These are phyloP conservation scores for Solanum microdontum DNA, from an alignment of 257 asterid species.

Conservation along the genomic window DNA sequence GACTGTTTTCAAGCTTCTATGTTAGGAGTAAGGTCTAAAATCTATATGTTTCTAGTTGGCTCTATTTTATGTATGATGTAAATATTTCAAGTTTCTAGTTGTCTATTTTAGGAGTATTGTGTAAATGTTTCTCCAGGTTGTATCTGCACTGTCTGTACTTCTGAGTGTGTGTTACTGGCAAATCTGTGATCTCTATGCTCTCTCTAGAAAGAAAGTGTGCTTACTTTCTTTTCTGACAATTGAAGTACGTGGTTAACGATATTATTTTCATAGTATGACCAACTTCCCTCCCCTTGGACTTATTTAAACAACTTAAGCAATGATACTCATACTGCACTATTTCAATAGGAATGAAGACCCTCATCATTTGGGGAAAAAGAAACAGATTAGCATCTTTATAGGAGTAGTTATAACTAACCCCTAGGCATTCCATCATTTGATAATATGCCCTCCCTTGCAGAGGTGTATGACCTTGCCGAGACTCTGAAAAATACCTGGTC, in stretches of 20 bases:
- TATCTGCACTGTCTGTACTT: not conserved
- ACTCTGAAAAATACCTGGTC: slow-evolving; percentile 92
- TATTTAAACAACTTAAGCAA: not conserved
- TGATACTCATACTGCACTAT: not conserved
- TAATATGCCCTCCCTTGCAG: slow-evolving; percentile 88
- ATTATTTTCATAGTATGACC: not conserved
- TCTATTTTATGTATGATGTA: not conserved
- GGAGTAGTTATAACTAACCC: slow-evolving; percentile 43
- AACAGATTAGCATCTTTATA: not conserved
- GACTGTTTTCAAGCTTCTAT: not conserved
- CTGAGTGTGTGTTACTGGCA: not conserved
- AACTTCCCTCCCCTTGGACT: not conserved
- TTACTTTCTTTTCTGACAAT: not conserved
- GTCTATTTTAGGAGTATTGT: not conserved
- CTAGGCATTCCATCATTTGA: slow-evolving; percentile 98
- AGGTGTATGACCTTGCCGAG: slow-evolving; percentile 93
- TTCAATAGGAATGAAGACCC: not conserved
- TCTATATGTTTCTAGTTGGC: not conserved
- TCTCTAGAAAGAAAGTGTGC: not conserved
- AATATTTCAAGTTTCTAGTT: not conserved
- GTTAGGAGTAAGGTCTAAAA: not conserved
- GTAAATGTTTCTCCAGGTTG: not conserved
- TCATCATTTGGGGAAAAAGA: not conserved
- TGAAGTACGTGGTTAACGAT: not conserved
- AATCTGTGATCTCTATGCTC: not conserved